Conservation (phyloP, 306 rosid species). For the Malus fusca region DNA sequence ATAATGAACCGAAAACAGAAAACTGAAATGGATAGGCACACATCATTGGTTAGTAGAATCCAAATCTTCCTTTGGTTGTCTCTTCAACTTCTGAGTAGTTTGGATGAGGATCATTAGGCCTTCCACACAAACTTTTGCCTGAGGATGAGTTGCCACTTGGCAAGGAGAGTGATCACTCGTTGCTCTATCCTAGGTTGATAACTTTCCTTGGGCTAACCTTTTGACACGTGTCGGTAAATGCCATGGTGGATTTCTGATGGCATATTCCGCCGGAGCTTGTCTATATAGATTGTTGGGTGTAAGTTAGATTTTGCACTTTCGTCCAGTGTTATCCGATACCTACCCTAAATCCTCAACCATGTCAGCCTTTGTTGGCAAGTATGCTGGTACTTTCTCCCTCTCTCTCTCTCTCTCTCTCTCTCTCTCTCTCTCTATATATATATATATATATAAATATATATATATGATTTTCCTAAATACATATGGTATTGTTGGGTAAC, state of each 20-base stretch:
- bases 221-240: constrained; percentile 49
- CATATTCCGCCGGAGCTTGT: constrained; percentile 39
- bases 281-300: constrained; percentile 36
- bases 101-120: constrained; percentile 23
- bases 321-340: constrained; percentile 14
- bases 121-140: constrained; percentile 32
- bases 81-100: constrained; percentile 4
- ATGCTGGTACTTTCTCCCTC: constrained; percentile 46
- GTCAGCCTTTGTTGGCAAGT: constrained; percentile 95
- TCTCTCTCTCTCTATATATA: neutral
- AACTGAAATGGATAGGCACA: constrained; percentile 22
- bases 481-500: neutral
- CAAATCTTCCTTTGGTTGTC: constrained; percentile 16
- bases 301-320: constrained; percentile 34
- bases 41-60: constrained; percentile 15
- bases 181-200: constrained; percentile 64
- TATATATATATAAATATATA: too few relatives aligned
- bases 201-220: constrained; percentile 52
- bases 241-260: constrained; percentile 16
- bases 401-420: neutral
- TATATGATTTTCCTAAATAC: neutral
- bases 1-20: neutral
- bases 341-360: constrained; percentile 33
- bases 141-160: constrained; percentile 48
- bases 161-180: constrained; percentile 46